Base-by-base conservation (phyloP, 306 rosid genomes). In the Quercus glauca region DNA sequence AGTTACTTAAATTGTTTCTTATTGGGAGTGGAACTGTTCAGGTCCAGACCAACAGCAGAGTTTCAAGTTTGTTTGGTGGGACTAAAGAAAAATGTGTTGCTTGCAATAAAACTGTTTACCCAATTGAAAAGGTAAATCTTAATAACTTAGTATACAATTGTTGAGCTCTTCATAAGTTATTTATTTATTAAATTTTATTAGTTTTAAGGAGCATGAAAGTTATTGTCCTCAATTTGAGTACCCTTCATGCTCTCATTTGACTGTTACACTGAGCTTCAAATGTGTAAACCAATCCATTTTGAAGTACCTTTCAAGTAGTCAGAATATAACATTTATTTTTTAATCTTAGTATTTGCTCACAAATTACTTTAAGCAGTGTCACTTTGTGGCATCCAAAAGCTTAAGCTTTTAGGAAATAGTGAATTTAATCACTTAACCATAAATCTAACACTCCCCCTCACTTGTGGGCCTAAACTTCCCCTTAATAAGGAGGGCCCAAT, bases 41-140 rank as follows among this genome's bases (percentile, higher is more conserved):
- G 98, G 88, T 77, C 75, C 93, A 85, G 51, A 59, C 85, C 81
- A 88, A 83, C 75, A 93, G 90, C 86, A 95, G 80, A 80, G 82
- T 90, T 72, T 91, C 97, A 60, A 90, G 88, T 55, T 73, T 91
- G 80, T 95, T 95, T 86, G 86, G 89, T 26, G 98, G 98, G 64
- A 95, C 99, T 75, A 95, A 93, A 55, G 99, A 95, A 53, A 95
- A 95, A 85, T 95, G 98, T 85, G 87, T 91, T 80, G 85, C 87
- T 65, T 95, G 99, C 94, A 79, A 85, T 71, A 93, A 87, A 83
- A 95, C 96, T 31, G 97, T 93, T 73, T 95, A 93, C 82, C 99
- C 96, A 45, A 91, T 91, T 81, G 99, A 95, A 85, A 93, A 90
- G 98, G 99, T 91, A 84, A 61, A 6, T 25, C 60, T 78, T 73